phyloP scores from a whole-genome alignment of 257 asterid genomes.

The Lycium barbarum region DNA sequence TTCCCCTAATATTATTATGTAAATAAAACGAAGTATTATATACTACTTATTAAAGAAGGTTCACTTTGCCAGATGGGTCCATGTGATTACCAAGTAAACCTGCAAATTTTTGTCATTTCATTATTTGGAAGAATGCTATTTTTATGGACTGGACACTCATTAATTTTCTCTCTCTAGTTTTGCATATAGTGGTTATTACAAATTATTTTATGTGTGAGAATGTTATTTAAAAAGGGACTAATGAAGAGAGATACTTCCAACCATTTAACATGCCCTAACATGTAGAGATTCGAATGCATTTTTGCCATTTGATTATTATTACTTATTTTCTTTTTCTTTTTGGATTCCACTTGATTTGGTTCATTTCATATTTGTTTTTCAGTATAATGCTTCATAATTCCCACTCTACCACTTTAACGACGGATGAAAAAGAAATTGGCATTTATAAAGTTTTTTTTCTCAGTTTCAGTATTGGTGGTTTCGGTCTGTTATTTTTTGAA shows the following conservation, averaged over 20 bases:
- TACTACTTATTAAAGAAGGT: slow-evolving; percentile 29
- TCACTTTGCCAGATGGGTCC: slow-evolving; percentile 61
- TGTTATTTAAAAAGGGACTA: neutral
- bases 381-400: neutral
- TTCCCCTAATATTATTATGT: neutral
- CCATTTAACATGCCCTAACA: slow-evolving; percentile 44
- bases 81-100: slow-evolving; percentile 59
- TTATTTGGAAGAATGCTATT: slow-evolving; percentile 36
- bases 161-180: slow-evolving; percentile 32
- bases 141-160: slow-evolving; percentile 46
- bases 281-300: slow-evolving; percentile 53
- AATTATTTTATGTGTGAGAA: neutral
- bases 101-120: slow-evolving; percentile 11
- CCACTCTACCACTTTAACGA: neutral
- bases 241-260: slow-evolving; percentile 29
- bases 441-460: too few relatives aligned
- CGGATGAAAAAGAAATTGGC: neutral
- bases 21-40: neutral
- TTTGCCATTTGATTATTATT: slow-evolving; percentile 21
- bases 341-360: slow-evolving; percentile 23
- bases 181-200: neutral
- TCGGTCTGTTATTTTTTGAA: neutral
- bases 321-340: neutral
- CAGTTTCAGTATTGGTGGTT: too few relatives aligned
- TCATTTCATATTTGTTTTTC: slow-evolving; percentile 8